A percentile compares a stretch with the other conserved stretches of the same genome.
Evolutionary conservation across 768 basidiomycete genomes (phyloP).

Genomic region (Naganishia randhawae): DNA sequence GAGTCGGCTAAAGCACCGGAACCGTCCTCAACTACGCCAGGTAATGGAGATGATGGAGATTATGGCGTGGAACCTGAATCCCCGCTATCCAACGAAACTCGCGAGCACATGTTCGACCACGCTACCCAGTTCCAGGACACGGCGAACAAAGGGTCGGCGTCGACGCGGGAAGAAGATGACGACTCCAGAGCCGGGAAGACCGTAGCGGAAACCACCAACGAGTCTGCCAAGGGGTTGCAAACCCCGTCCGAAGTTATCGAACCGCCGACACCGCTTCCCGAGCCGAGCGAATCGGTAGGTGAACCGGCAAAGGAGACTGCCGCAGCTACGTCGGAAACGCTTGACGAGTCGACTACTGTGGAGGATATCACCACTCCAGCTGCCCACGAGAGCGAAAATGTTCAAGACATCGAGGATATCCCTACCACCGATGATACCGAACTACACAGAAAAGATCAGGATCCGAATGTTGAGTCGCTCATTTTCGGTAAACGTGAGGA

Average conservation of each 20-base stretch:
- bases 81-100: background rate
- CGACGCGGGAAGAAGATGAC: background rate
- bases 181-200: background rate
- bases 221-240: background rate
- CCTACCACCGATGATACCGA: constrained; percentile 15
- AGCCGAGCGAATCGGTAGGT: background rate
- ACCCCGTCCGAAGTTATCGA: constrained; percentile 13
- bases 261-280: constrained; percentile 1
- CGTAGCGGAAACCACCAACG: background rate
- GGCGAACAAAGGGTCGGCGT: background rate
- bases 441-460: constrained; percentile 14
- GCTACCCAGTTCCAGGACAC: too few species aligned
- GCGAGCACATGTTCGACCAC: background rate
- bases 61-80: constrained; percentile 3
- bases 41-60: background rate
- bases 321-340: background rate
- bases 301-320: background rate
- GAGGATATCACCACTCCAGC: background rate
- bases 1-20: background rate
- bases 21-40: background rate
- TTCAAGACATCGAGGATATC: constrained; percentile 20
- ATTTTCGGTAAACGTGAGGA: constrained; percentile 4
- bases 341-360: background rate
- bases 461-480: constrained; percentile 8
- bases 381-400: background rate